phyloP scores from a whole-genome alignment of 2,329 filamentous ascomycete genomes.

The Pyricularia sp. region DNA sequence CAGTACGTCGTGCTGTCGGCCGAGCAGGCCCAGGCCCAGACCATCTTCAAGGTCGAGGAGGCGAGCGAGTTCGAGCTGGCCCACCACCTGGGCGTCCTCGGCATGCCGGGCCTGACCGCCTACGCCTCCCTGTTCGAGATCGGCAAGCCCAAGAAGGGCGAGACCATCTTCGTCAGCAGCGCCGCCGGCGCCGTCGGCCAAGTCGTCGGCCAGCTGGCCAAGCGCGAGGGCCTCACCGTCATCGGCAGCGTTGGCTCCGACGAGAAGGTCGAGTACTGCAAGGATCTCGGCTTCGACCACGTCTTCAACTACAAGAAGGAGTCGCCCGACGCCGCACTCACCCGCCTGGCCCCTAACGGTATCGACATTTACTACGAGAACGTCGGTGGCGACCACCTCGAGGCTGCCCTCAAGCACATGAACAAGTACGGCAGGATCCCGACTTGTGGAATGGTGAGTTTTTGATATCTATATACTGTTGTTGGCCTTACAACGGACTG shows the following conservation, averaged over 20 bases:
- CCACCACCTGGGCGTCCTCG: constrained; percentile 63
- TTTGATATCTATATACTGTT: too few species aligned
- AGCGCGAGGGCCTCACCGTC: constrained; percentile 69
- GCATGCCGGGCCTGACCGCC: constrained; percentile 36
- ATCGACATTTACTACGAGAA: constrained; percentile 60
- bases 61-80: constrained; percentile 54
- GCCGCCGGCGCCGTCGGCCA: constrained; percentile 77
- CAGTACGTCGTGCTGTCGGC: constrained; percentile 53
- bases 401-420: constrained; percentile 32
- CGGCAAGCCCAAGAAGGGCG: constrained; percentile 61
- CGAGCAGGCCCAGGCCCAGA: constrained; percentile 22
- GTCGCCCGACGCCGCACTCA: constrained; percentile 56
- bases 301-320: constrained; percentile 91
- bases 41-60: constrained; percentile 54
- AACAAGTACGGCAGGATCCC: constrained; percentile 59
- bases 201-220: constrained; percentile 74
- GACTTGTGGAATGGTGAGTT: constrained; percentile 49
- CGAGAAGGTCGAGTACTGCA: constrained; percentile 64
- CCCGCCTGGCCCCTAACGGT: constrained; percentile 63
- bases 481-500: too few species aligned
- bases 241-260: constrained; percentile 74
- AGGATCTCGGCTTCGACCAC: constrained; percentile 41
- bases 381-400: constrained; percentile 42
- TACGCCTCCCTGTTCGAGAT: constrained; percentile 57
- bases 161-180: constrained; percentile 75